phyloP scores from a whole-genome alignment of 305 asterid species.

The Fraxinus albicans region DNA sequence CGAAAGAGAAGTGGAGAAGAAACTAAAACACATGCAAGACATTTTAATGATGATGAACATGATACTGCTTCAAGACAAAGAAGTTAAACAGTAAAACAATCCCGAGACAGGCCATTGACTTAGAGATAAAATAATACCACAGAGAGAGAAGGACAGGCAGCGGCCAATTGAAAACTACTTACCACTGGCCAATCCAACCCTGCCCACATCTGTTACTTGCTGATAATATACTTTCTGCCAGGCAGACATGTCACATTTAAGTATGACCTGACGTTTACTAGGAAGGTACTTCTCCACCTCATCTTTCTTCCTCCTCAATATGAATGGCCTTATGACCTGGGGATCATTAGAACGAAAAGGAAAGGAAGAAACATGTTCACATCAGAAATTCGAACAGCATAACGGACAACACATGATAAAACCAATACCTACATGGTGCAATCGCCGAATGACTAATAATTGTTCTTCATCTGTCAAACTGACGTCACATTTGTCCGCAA shows the following conservation, averaged over 20 bases:
- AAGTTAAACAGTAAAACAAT: background rate
- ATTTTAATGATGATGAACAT: background rate
- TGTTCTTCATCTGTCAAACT: slow-evolving; percentile 91
- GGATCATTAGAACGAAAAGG: slow-evolving; percentile 21
- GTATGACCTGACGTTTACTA: slow-evolving; percentile 85
- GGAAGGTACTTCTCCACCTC: slow-evolving; percentile 98
- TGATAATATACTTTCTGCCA: slow-evolving; percentile 94
- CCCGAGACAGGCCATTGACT: background rate
- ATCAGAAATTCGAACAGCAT: slow-evolving; percentile 7
- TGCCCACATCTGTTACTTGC: slow-evolving; percentile 89
- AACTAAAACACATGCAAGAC: background rate
- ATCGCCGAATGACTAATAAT: slow-evolving; percentile 80
- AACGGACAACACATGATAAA: slow-evolving; percentile 14
- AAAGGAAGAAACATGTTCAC: background rate
- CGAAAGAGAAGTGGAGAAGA: background rate
- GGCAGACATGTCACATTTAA: slow-evolving; percentile 95
- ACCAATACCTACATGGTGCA: slow-evolving; percentile 78
- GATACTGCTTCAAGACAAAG: background rate
- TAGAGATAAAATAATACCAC: background rate
- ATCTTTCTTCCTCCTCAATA: slow-evolving; percentile 94
- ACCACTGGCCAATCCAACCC: slow-evolving; percentile 89
- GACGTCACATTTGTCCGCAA: slow-evolving; percentile 88
- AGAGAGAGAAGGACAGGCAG: background rate
- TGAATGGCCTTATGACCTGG: slow-evolving; percentile 96
- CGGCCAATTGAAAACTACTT: slow-evolving; percentile 26